Percentiles rank a stretch among this genome's conserved stretches.
These are phyloP conservation scores for Priceomyces medius DNA, from an alignment of 805 yeast genomes.

Conservation along the genomic window DNA sequence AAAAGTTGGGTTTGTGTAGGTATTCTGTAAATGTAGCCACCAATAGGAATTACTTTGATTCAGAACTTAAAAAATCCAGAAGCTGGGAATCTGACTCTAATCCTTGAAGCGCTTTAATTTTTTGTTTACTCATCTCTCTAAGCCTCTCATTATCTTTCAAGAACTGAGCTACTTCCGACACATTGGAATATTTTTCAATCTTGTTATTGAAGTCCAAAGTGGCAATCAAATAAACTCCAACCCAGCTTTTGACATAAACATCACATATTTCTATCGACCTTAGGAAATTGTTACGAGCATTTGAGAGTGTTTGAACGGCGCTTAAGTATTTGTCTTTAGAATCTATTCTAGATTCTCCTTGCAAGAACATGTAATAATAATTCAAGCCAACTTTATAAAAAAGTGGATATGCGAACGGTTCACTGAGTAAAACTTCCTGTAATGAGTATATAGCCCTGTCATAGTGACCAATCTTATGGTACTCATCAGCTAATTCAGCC, in stretches of 20 bases:
- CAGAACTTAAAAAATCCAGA: not conserved
- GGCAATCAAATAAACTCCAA: constrained; percentile 51
- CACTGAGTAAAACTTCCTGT: constrained; percentile 66
- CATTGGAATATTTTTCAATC: constrained; percentile 15
- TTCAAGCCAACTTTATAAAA: constrained; percentile 58
- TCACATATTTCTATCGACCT: constrained; percentile 79
- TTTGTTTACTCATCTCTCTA: constrained; percentile 16
- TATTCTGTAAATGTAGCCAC: no score
- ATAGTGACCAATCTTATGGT: constrained; percentile 57
- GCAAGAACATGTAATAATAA: constrained; percentile 32
- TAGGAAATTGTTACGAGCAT: constrained; percentile 50
- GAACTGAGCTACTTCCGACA: constrained; percentile 21
- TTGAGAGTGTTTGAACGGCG: constrained; percentile 20
- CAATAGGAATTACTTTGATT: no score
- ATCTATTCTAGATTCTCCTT: constrained; percentile 14
- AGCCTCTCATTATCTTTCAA: constrained; percentile 24
- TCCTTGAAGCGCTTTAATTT: constrained; percentile 18
- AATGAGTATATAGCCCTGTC: constrained; percentile 65
- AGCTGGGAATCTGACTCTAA: constrained; percentile 8
- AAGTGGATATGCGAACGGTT: constrained; percentile 68
- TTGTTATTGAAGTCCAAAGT: constrained; percentile 17
- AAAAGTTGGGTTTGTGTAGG: no score
- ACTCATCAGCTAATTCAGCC: constrained; percentile 74
- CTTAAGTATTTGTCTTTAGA: constrained; percentile 32
- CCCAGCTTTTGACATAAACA: constrained; percentile 69